A percentile compares a stretch with the other conserved stretches of the same genome.
Conservation (phyloP, 1,139 yeast species). For the Pichia sp. region DNA sequence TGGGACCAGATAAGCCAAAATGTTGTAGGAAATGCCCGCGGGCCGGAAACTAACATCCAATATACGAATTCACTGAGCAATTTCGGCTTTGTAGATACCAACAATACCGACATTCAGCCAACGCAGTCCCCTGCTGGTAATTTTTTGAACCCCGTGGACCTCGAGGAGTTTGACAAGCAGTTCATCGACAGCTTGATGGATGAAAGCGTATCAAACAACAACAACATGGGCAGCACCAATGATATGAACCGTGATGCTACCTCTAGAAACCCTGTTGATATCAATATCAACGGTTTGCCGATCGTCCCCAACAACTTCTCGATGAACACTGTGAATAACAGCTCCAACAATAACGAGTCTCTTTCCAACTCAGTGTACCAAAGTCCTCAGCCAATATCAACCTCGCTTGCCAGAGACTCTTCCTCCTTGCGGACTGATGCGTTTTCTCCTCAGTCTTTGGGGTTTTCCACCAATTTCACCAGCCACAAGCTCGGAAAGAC, state of each 20-base stretch:
- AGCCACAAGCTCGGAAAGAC: constrained; percentile 9
- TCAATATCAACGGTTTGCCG: background rate
- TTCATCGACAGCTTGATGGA: constrained; percentile 1
- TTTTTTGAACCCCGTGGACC: background rate
- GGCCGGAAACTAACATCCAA: background rate
- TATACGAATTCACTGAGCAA: background rate
- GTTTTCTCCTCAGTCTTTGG: constrained; percentile 28
- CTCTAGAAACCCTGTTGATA: background rate
- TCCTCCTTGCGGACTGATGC: constrained; percentile 21
- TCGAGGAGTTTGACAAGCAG: constrained; percentile 5
- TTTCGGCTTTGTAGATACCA: background rate
- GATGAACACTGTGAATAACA: constrained; percentile 6
- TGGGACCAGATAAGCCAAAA: background rate
- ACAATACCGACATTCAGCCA: background rate
- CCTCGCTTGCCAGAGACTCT: constrained; percentile 7
- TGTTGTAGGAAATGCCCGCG: background rate
- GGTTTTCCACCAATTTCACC: constrained; percentile 18
- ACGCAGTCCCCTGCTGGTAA: background rate
- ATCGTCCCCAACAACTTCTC: background rate
- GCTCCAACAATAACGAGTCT: background rate
- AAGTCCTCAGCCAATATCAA: constrained; percentile 17
- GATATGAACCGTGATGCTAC: background rate
- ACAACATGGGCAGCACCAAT: background rate
- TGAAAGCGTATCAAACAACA: background rate
- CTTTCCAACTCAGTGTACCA: background rate